phyloP scores from a whole-genome alignment of 257 asterid species.

The Nicotiana benthamiana region DNA sequence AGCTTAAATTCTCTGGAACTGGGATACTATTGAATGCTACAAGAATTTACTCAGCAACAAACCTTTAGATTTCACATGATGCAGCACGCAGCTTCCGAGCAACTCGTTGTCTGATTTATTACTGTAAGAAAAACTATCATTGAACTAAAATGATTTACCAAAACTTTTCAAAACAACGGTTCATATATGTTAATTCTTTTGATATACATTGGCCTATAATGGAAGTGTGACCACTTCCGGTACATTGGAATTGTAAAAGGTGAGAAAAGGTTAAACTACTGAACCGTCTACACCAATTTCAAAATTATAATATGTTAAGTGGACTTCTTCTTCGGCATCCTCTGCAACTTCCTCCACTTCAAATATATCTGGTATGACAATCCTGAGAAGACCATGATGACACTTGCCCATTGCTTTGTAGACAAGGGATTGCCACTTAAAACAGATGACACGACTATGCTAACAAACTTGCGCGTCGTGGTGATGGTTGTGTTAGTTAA shows the following conservation, averaged over 20 bases:
- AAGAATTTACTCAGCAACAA: neutral
- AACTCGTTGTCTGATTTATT: neutral
- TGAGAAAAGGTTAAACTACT: neutral
- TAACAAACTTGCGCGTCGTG: conserved; percentile 86
- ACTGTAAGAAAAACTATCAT: neutral
- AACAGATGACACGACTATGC: conserved; percentile 91
- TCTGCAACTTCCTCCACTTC: conserved; percentile 71
- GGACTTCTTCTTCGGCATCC: conserved; percentile 59
- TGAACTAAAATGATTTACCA: neutral
- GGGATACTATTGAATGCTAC: neutral
- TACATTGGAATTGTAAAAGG: neutral
- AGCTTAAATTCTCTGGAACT: neutral
- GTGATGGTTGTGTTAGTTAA: conserved; percentile 89
- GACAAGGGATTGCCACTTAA: conserved; percentile 84
- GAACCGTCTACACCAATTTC: neutral
- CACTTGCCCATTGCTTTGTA: conserved; percentile 76
- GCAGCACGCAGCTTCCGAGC: neutral
- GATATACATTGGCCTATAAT: neutral
- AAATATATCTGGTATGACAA: conserved; percentile 77
- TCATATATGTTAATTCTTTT: neutral
- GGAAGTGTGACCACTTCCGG: neutral
- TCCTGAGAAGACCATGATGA: conserved; percentile 83
- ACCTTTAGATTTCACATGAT: neutral
- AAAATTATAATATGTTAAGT: conserved; percentile 15
- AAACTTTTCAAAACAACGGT: neutral